A percentile compares a stretch with the other conserved stretches of the same genome.
Evolutionary conservation across 805 yeast species (phyloP).

Genomic region (Cyberlindnera galapagoensis): DNA sequence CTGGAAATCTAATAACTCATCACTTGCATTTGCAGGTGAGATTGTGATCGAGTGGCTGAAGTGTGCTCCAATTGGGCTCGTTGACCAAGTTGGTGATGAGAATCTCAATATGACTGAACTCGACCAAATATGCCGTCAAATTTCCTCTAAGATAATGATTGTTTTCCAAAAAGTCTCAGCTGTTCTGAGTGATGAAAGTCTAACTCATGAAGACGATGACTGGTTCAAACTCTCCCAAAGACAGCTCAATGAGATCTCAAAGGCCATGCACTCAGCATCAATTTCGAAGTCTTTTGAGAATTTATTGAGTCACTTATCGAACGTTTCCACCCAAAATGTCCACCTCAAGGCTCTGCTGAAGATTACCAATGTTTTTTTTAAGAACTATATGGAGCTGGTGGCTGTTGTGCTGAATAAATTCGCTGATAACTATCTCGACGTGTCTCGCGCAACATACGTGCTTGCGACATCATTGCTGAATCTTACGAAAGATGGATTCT

Average conservation of each 20-base stretch:
- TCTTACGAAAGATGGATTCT: slow-evolving; percentile 78
- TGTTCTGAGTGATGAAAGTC: slow-evolving; percentile 9
- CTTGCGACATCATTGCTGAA: slow-evolving; percentile 49
- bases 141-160: slow-evolving; percentile 55
- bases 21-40: slow-evolving; percentile 41
- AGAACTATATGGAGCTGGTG: slow-evolving; percentile 50
- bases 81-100: slow-evolving; percentile 1
- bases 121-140: slow-evolving; percentile 42
- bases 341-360: slow-evolving; percentile 46
- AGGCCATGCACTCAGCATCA: slow-evolving; percentile 33
- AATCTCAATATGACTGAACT: slow-evolving; percentile 27
- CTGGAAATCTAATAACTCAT: slow-evolving; percentile 30
- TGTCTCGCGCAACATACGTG: slow-evolving; percentile 56
- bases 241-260: slow-evolving; percentile 34
- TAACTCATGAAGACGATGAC: slow-evolving; percentile 49
- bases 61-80: not conserved
- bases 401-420: slow-evolving; percentile 36
- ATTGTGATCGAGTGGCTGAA: slow-evolving; percentile 42
- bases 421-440: slow-evolving; percentile 41
- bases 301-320: slow-evolving; percentile 31
- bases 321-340: slow-evolving; percentile 30
- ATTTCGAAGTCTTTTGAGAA: slow-evolving; percentile 31
- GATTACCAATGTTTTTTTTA: slow-evolving; percentile 56
- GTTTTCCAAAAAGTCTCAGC: slow-evolving; percentile 52
- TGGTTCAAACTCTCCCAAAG: slow-evolving; percentile 58